A percentile compares a stretch with the other conserved stretches of the same genome.
Conservation (phyloP, 805 yeast genomes). For the Jamesozyma piceae region DNA sequence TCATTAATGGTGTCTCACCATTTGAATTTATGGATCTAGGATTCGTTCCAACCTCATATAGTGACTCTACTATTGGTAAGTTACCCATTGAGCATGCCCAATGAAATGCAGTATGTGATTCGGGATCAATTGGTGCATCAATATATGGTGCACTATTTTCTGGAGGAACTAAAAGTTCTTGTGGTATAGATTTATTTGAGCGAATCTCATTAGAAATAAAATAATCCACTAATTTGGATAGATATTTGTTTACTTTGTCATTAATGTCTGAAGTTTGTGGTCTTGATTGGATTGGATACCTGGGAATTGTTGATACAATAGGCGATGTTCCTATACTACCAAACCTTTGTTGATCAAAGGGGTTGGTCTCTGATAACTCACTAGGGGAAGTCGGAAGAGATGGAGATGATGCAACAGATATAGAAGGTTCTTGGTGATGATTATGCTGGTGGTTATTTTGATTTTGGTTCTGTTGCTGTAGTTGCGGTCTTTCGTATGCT, state of each 20-base stretch:
- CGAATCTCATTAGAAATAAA: slow-evolving; percentile 28
- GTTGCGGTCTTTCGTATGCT: background rate
- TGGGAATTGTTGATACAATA: slow-evolving; percentile 24
- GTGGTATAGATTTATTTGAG: slow-evolving; percentile 19
- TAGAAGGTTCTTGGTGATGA: slow-evolving; percentile 1
- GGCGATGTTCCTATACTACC: slow-evolving; percentile 28
- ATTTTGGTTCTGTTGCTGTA: slow-evolving; percentile 3
- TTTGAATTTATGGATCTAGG: slow-evolving; percentile 48
- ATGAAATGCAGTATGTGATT: slow-evolving; percentile 89
- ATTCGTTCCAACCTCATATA: slow-evolving; percentile 64
- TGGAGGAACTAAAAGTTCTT: slow-evolving; percentile 26
- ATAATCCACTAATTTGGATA: slow-evolving; percentile 27
- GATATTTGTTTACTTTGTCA: slow-evolving; percentile 26
- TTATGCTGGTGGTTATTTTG: slow-evolving; percentile 4
- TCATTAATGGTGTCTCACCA: slow-evolving; percentile 83
- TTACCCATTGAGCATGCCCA: slow-evolving; percentile 98
- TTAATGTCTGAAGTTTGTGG: slow-evolving; percentile 26
- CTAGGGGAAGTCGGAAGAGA: slow-evolving; percentile 29
- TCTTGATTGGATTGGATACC: slow-evolving; percentile 18
- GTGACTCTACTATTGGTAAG: slow-evolving; percentile 61
- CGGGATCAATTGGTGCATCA: slow-evolving; percentile 80
- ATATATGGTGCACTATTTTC: slow-evolving; percentile 33
- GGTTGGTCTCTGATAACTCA: slow-evolving; percentile 23
- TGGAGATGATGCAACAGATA: slow-evolving; percentile 24
- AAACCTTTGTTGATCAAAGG: slow-evolving; percentile 24